Conservation (phyloP, 2,329 filamentous ascomycete genomes). For the Colletotrichum brevisporum region DNA sequence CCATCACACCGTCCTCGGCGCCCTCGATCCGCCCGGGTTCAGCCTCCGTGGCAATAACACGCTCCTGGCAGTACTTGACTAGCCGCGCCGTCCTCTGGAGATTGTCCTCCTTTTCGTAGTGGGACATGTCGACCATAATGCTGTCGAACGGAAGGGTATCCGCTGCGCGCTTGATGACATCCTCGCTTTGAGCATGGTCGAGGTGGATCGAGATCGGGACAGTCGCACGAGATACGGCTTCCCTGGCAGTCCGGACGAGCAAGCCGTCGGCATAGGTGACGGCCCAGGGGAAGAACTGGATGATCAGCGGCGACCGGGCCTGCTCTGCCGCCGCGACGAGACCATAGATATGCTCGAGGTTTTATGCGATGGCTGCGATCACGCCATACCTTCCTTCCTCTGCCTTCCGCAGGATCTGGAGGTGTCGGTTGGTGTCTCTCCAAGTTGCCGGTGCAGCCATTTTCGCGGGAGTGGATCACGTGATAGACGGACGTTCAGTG, state of each 20-base stretch:
- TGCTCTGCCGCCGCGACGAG: constrained; percentile 77
- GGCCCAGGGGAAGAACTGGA: constrained; percentile 81
- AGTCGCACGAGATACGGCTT: constrained; percentile 65
- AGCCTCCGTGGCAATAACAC: constrained; percentile 77
- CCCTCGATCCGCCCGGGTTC: constrained; percentile 77
- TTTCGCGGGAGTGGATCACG: neutral
- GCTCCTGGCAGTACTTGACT: constrained; percentile 72
- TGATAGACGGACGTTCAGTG: neutral
- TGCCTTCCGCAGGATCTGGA: constrained; percentile 25
- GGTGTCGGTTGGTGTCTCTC: constrained; percentile 18
- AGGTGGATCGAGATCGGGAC: constrained; percentile 76
- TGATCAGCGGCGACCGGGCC: constrained; percentile 75
- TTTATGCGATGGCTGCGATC: constrained; percentile 66
- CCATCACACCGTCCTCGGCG: constrained; percentile 77
- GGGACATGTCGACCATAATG: constrained; percentile 85
- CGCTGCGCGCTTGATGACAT: constrained; percentile 70
- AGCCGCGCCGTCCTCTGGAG: constrained; percentile 72
- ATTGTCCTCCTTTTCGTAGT: constrained; percentile 80
- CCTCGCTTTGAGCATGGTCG: constrained; percentile 72
- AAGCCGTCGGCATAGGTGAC: constrained; percentile 71
- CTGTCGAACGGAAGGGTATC: constrained; percentile 73
- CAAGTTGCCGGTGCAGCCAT: constrained; percentile 21
- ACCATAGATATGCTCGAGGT: constrained; percentile 79
- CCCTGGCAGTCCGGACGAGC: constrained; percentile 68
- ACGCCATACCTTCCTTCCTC: constrained; percentile 62